Percentiles rank a stretch among this genome's conserved stretches.
phyloP scores from a whole-genome alignment of 805 yeast genomes.

The Candida railenensis region DNA sequence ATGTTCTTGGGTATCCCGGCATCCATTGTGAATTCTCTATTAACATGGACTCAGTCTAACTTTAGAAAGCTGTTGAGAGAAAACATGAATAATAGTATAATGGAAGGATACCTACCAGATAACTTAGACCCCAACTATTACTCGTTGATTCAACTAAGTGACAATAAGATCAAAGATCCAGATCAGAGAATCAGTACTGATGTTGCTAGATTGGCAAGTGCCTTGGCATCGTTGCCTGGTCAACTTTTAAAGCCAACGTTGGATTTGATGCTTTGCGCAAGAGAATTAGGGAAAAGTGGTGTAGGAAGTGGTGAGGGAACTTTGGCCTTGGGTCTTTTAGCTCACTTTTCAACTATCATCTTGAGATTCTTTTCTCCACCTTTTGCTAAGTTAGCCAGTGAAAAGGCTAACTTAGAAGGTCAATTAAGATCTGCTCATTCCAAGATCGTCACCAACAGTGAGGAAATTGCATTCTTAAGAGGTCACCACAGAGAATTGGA shows the following conservation, averaged over 20 bases:
- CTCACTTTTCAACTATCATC: slow-evolving; percentile 75
- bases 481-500: slow-evolving; percentile 82
- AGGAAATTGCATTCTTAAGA: slow-evolving; percentile 81
- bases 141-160: slow-evolving; percentile 62
- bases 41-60: slow-evolving; percentile 58
- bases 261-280: slow-evolving; percentile 77
- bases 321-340: slow-evolving; percentile 71
- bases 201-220: slow-evolving; percentile 67
- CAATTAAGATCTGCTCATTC: slow-evolving; percentile 81
- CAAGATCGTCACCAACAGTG: slow-evolving; percentile 72
- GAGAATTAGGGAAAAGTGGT: slow-evolving; percentile 64
- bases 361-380: slow-evolving; percentile 83
- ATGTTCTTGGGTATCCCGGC: slow-evolving; percentile 86
- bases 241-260: slow-evolving; percentile 81
- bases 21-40: slow-evolving; percentile 69
- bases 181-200: slow-evolving; percentile 84
- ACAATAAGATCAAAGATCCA: slow-evolving; percentile 59
- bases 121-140: slow-evolving; percentile 70
- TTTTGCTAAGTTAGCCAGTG: slow-evolving; percentile 75
- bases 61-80: slow-evolving; percentile 59
- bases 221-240: slow-evolving; percentile 73
- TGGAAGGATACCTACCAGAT: slow-evolving; percentile 72
- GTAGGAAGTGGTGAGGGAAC: slow-evolving; percentile 79
- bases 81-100: slow-evolving; percentile 61
- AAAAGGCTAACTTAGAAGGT: slow-evolving; percentile 79